Conservation (phyloP, 768 basidiomycete species). For the Leccinum olivaceopallidum region DNA sequence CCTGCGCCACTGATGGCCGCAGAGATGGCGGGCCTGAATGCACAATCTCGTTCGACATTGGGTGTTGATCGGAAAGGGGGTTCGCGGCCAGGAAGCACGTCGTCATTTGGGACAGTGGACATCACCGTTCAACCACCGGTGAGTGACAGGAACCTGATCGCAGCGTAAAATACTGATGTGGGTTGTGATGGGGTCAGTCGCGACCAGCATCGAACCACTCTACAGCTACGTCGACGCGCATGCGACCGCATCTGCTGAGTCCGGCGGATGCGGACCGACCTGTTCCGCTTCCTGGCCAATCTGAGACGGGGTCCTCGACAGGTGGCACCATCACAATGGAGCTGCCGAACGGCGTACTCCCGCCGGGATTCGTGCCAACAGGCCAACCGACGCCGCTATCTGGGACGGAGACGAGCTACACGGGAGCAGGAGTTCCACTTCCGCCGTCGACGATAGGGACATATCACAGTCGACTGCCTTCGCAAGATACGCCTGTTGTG, state of each 20-base stretch:
- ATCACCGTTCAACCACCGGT: constrained; percentile 37
- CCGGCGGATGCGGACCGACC: constrained; percentile 42
- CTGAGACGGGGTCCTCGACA: constrained; percentile 3
- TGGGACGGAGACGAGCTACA: constrained; percentile 21
- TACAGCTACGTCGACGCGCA: constrained; percentile 23
- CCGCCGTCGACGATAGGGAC: constrained; percentile 31
- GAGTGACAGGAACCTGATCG: constrained; percentile 7
- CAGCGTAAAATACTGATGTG: constrained; percentile 6
- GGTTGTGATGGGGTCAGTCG: constrained; percentile 28
- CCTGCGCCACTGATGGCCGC: constrained; percentile 24
- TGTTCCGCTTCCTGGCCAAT: constrained; percentile 30
- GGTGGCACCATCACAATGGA: constrained; percentile 25
- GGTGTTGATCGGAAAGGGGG: constrained; percentile 22
- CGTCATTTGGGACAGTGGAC: constrained; percentile 32
- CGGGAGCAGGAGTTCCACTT: constrained; percentile 32
- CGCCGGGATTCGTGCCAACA: constrained; percentile 39
- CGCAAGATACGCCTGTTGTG: constrained; percentile 22
- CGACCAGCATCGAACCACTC: constrained; percentile 41
- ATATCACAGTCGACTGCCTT: constrained; percentile 26
- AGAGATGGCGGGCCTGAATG: constrained; percentile 18
- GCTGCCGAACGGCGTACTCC: constrained; percentile 31
- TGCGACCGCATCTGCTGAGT: constrained; percentile 35
- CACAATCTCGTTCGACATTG: constrained; percentile 19
- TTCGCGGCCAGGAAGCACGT: constrained; percentile 32
- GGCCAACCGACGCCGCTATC: constrained; percentile 22